phyloP scores from a whole-genome alignment of 2,329 filamentous ascomycete genomes.

The Ophiocordyceps camponoti-floridani region DNA sequence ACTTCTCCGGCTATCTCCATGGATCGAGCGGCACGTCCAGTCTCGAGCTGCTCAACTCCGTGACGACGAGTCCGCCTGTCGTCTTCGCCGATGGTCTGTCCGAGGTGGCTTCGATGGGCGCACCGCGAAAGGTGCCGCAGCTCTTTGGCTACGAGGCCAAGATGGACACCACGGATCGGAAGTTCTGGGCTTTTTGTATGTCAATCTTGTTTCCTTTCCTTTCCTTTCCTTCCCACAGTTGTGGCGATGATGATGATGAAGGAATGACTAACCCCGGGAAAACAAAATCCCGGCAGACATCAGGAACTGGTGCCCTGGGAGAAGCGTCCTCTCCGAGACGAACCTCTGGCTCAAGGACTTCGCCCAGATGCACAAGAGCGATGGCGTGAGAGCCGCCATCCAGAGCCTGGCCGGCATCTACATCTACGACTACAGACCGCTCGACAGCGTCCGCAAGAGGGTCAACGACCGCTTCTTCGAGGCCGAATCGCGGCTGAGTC shows the following conservation, averaged over 20 bases:
- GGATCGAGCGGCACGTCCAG: not conserved
- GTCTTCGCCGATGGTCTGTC: not conserved
- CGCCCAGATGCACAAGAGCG: slow-evolving; percentile 17
- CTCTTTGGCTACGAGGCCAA: slow-evolving; percentile 11
- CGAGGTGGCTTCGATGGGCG: slow-evolving; percentile 3
- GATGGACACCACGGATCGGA: slow-evolving; percentile 15
- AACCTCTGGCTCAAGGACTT: slow-evolving; percentile 23
- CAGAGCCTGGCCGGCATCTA: slow-evolving; percentile 21
- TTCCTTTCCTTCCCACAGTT: not conserved
- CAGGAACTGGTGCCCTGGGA: slow-evolving; percentile 21
- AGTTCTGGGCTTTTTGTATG: slow-evolving; percentile 18
- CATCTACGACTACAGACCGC: slow-evolving; percentile 20
- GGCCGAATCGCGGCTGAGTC: slow-evolving; percentile 13
- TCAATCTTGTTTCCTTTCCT: no score
- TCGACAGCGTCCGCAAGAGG: slow-evolving; percentile 11
- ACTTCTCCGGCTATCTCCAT: slow-evolving; percentile 1
- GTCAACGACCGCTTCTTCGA: slow-evolving; percentile 15
- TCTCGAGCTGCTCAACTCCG: not conserved
- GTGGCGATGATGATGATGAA: no score
- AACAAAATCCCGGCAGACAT: slow-evolving; percentile 17
- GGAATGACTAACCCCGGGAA: no score
- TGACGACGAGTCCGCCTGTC: not conserved
- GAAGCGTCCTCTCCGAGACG: slow-evolving; percentile 17
- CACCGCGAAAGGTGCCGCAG: slow-evolving; percentile 6
- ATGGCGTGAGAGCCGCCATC: slow-evolving; percentile 18